These are phyloP conservation scores for Filobasidium floriforme DNA, from an alignment of 768 basidiomycete genomes.

Conservation along the genomic window DNA sequence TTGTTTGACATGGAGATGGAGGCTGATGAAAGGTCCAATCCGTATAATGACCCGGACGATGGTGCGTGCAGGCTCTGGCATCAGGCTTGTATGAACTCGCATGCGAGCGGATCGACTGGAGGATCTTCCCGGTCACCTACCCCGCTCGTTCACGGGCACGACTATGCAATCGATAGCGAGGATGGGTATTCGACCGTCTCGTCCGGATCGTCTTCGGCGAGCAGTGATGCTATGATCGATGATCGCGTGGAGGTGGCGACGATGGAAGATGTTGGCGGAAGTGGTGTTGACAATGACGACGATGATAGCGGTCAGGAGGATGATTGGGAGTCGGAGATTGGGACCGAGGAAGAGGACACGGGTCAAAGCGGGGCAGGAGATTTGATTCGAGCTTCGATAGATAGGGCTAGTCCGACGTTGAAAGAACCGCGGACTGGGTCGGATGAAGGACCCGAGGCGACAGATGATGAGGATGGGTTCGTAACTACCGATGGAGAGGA, in stretches of 20 bases:
- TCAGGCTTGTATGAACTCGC: constrained; percentile 22
- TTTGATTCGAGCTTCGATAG: too few relatives aligned
- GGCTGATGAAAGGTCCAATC: not conserved
- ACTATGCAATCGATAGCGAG: not conserved
- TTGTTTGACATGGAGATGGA: not conserved
- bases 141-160: not conserved
- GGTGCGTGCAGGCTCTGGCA: constrained; percentile 19
- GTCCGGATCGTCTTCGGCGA: not conserved
- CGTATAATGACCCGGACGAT: not conserved
- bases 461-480: not conserved
- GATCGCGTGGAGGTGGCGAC: not conserved
- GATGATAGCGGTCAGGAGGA: not conserved
- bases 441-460: not conserved
- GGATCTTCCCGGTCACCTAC: constrained; percentile 1
- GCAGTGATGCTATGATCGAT: not conserved
- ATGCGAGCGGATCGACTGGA: constrained; percentile 4
- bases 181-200: not conserved
- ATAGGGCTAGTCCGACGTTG: not conserved
- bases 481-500: too few relatives aligned
- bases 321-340: constrained; percentile 1
- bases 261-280: not conserved
- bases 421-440: not conserved
- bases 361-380: not conserved
- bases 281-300: not conserved
- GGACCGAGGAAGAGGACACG: not conserved